A percentile compares a stretch with the other conserved stretches of the same genome.
Evolutionary conservation across 164 flowering plant species (phyloP).

Genomic region (Cinnamomum micranthum): DNA sequence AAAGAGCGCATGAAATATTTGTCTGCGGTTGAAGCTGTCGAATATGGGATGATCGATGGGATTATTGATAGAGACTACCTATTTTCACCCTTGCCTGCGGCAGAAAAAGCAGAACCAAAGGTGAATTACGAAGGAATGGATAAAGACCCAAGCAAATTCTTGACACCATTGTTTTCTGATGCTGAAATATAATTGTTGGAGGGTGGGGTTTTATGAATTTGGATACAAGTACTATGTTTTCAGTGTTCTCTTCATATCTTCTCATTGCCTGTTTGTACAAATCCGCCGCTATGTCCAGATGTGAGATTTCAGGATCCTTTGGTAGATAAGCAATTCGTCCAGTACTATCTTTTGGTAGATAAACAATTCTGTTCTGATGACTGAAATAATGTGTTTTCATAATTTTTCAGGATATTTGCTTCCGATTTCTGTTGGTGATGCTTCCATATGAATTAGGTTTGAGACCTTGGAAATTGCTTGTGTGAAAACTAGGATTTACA

Average conservation of each 20-base stretch:
- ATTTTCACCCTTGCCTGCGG: slow-evolving; percentile 68
- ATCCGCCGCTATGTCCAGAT: neutral
- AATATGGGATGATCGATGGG: slow-evolving; percentile 83
- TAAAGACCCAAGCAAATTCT: slow-evolving; percentile 62
- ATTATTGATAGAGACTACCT: slow-evolving; percentile 79
- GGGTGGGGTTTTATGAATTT: neutral
- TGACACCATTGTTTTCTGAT: slow-evolving; percentile 83
- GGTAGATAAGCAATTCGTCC: neutral
- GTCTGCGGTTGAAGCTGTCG: slow-evolving; percentile 95
- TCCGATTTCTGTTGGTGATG: neutral
- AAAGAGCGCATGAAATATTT: slow-evolving; percentile 86
- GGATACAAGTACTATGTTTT: neutral
- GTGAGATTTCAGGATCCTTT: neutral
- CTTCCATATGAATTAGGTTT: neutral
- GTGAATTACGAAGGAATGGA: slow-evolving; percentile 43
- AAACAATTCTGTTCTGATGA: neutral
- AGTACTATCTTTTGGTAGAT: neutral
- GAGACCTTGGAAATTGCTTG: no score
- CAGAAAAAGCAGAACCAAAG: slow-evolving; percentile 59
- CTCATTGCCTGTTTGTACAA: neutral
- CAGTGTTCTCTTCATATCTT: neutral
- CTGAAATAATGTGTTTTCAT: neutral
- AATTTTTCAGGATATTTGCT: neutral
- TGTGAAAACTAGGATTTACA: no score
- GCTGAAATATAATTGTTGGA: slow-evolving; percentile 70